phyloP scores from a whole-genome alignment of 208 protist genomes.

The Leishmania guyanensis region DNA sequence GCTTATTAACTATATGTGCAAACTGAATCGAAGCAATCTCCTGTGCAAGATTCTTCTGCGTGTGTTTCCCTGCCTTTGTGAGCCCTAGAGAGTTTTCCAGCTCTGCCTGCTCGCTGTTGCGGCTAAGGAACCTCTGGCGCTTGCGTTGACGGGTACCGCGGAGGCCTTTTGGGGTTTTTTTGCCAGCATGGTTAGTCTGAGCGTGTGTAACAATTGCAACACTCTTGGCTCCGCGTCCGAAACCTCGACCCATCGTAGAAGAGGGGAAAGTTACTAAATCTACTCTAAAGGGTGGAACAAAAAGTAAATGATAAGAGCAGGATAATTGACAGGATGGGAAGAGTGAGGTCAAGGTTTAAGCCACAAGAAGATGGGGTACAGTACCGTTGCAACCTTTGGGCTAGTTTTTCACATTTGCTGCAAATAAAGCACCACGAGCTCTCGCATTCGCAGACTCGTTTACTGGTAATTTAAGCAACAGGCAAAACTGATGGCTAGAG shows the following conservation, averaged over 20 bases:
- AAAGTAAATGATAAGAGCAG: not conserved
- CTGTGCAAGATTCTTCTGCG: constrained; percentile 66
- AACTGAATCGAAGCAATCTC: constrained; percentile 82
- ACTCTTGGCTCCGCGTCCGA: constrained; percentile 85
- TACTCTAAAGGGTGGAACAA: not conserved
- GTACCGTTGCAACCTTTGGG: not conserved
- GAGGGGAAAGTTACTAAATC: not conserved
- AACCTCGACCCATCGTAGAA: constrained; percentile 72
- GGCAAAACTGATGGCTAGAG: not conserved
- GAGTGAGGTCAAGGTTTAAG: not conserved
- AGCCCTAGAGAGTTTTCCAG: constrained; percentile 77
- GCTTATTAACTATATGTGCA: constrained; percentile 72
- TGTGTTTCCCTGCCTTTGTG: constrained; percentile 27
- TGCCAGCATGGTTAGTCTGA: constrained; percentile 58
- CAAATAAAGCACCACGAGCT: not conserved
- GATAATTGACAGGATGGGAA: not conserved
- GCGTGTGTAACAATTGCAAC: constrained; percentile 87
- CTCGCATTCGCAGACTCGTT: not conserved
- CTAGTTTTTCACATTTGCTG: not conserved
- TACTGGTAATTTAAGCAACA: not conserved
- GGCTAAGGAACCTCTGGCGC: constrained; percentile 47
- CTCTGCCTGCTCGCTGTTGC: constrained; percentile 50
- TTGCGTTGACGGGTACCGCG: constrained; percentile 71
- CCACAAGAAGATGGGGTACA: not conserved
- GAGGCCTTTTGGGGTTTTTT: constrained; percentile 81